Conservation (phyloP, 2,329 filamentous ascomycete genomes). For the Alternaria burnsii region DNA sequence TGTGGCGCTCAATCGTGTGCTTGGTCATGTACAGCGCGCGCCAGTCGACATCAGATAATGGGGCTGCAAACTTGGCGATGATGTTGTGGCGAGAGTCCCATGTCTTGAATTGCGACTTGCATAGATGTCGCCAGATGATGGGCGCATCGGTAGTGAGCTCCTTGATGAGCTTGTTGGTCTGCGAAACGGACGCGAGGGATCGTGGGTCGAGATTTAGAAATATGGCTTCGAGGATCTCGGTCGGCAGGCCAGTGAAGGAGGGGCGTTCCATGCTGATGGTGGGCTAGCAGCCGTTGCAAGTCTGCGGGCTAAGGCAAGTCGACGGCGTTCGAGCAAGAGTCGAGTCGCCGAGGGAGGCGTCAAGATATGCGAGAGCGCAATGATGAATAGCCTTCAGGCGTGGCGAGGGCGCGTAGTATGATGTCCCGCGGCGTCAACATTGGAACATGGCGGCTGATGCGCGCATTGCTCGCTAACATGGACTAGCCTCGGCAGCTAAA, state of each 20-base stretch:
- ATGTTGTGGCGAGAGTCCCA: slow-evolving; percentile 68
- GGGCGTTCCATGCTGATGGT: slow-evolving; percentile 17
- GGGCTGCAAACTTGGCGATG: slow-evolving; percentile 48
- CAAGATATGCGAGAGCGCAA: not conserved
- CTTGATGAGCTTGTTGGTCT: slow-evolving; percentile 70
- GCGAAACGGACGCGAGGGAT: slow-evolving; percentile 63
- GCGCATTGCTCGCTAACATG: slow-evolving; percentile 23
- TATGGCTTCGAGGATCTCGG: slow-evolving; percentile 85
- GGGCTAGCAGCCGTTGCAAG: not conserved
- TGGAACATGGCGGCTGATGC: slow-evolving; percentile 19
- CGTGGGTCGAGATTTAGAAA: slow-evolving; percentile 68
- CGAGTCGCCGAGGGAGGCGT: not conserved
- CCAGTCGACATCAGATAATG: slow-evolving; percentile 73
- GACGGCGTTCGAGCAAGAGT: not conserved
- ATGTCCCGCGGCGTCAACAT: slow-evolving; percentile 19
- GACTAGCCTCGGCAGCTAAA: slow-evolving; percentile 21
- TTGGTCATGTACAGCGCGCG: slow-evolving; percentile 60
- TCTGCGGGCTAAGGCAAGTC: not conserved
- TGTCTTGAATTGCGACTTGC: slow-evolving; percentile 71
- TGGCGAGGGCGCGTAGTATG: slow-evolving; percentile 4
- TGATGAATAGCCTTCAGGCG: not conserved
- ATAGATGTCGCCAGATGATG: slow-evolving; percentile 82
- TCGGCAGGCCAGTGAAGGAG: slow-evolving; percentile 65
- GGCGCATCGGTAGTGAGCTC: slow-evolving; percentile 73
- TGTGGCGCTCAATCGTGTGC: slow-evolving; percentile 44